Evolutionary conservation across 805 yeast genomes (phyloP).

Genomic region (Candida silvicultrix): DNA sequence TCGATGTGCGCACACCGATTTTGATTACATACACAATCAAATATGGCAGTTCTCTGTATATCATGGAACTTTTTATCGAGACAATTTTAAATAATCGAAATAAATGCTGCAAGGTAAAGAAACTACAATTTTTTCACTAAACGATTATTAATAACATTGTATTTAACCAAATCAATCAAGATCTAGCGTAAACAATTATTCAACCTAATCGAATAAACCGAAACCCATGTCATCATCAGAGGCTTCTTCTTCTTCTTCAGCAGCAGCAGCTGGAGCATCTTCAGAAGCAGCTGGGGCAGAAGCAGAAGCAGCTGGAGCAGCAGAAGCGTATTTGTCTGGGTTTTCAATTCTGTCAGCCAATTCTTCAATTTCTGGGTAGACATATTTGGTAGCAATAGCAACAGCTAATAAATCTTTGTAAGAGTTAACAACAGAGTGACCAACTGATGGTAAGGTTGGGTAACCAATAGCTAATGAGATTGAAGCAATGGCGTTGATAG

Average conservation of each 20-base stretch:
- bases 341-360: constrained; percentile 99
- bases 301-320: constrained; percentile 90
- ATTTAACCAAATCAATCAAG: not conserved
- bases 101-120: no score
- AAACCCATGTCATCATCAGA: constrained; percentile 88
- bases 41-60: not conserved
- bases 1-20: not conserved
- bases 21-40: no score
- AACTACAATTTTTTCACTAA: not conserved
- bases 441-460: constrained; percentile 99
- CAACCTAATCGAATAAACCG: constrained; percentile 91
- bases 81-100: no score
- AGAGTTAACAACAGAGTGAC: constrained; percentile 97
- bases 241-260: constrained; percentile 65
- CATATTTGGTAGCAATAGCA: constrained; percentile 97
- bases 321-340: constrained; percentile 99
- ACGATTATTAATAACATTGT: not conserved
- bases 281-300: constrained; percentile 52
- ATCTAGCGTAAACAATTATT: not conserved
- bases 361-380: constrained; percentile 98
- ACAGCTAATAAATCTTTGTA: constrained; percentile 98
- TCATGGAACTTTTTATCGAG: no score
- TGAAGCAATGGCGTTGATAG: constrained; percentile 90
- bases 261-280: constrained; percentile 68
- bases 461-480: constrained; percentile 96